Percentiles rank a stretch among this genome's conserved stretches.
Conservation (phyloP, 257 asterid species). For the Solanum piurae region DNA sequence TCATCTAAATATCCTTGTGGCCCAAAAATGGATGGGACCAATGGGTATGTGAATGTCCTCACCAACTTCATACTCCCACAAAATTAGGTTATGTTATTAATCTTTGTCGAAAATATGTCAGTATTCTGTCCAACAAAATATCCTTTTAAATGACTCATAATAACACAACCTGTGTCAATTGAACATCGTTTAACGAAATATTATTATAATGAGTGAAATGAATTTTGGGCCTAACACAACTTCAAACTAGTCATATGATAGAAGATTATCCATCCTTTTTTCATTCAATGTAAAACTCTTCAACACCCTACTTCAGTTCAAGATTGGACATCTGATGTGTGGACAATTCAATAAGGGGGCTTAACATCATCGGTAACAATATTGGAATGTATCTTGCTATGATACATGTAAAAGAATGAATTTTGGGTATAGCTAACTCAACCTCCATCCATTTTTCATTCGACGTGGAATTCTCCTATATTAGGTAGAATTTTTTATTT, state of each 20-base stretch:
- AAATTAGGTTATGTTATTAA: not conserved
- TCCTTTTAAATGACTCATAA: not conserved
- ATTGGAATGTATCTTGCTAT: too few relatives aligned
- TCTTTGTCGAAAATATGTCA: not conserved
- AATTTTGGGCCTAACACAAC: not conserved
- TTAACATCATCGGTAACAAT: not conserved
- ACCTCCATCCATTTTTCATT: not conserved
- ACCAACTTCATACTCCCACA: not conserved
- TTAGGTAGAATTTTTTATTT: not conserved
- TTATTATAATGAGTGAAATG: not conserved
- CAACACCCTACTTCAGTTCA: not conserved
- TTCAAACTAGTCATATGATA: not conserved
- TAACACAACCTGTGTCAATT: not conserved
- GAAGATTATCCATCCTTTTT: not conserved
- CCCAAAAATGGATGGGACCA: not conserved
- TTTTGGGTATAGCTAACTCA: not conserved
- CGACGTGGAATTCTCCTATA: not conserved
- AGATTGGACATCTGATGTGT: not conserved
- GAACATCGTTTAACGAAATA: not conserved
- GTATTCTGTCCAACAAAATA: not conserved
- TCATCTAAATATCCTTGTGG: not conserved
- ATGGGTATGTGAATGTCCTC: not conserved
- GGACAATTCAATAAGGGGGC: too few relatives aligned
- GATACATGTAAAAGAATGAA: not conserved
- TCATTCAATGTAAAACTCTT: not conserved